Conservation (phyloP, 1,284 basidiomycete species). For the Caloboletus firmus region DNA sequence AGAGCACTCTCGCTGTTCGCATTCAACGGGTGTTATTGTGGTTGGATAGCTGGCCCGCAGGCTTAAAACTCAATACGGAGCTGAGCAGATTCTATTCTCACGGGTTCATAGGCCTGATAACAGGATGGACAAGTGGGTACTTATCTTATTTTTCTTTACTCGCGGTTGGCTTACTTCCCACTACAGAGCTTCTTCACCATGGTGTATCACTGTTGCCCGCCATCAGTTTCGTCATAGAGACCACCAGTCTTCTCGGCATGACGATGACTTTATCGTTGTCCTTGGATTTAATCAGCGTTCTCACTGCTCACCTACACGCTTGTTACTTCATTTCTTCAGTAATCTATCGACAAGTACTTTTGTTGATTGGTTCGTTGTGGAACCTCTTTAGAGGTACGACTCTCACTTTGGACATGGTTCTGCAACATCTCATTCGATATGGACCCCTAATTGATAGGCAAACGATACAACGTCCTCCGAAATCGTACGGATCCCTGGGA, state of each 20-base stretch:
- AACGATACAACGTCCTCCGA: conserved; percentile 81
- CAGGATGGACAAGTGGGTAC: conserved; percentile 66
- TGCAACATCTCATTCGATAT: background rate
- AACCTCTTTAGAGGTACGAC: conserved; percentile 88
- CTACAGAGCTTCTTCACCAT: conserved; percentile 26
- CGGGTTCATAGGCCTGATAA: conserved; percentile 62
- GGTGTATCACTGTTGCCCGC: conserved; percentile 25
- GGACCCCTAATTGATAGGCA: conserved; percentile 52
- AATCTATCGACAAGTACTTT: conserved; percentile 66
- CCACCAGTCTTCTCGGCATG: conserved; percentile 62
- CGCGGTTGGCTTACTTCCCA: background rate
- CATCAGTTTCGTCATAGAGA: conserved; percentile 44
- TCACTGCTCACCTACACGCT: conserved; percentile 74
- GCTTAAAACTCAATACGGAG: conserved; percentile 94
- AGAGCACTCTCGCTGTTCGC: conserved; percentile 49
- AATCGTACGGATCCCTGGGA: conserved; percentile 84
- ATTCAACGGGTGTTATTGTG: conserved; percentile 67
- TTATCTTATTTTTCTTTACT: background rate
- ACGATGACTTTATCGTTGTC: conserved; percentile 69
- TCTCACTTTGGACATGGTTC: background rate
- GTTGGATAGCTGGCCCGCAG: conserved; percentile 95
- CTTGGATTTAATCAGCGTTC: conserved; percentile 64
- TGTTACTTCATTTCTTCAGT: conserved; percentile 68
- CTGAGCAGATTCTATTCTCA: conserved; percentile 81
- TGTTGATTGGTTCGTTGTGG: conserved; percentile 73